Evolutionary conservation across 2,329 filamentous ascomycete genomes (phyloP).

Genomic region (Paecilomyces dactylethromorphus): DNA sequence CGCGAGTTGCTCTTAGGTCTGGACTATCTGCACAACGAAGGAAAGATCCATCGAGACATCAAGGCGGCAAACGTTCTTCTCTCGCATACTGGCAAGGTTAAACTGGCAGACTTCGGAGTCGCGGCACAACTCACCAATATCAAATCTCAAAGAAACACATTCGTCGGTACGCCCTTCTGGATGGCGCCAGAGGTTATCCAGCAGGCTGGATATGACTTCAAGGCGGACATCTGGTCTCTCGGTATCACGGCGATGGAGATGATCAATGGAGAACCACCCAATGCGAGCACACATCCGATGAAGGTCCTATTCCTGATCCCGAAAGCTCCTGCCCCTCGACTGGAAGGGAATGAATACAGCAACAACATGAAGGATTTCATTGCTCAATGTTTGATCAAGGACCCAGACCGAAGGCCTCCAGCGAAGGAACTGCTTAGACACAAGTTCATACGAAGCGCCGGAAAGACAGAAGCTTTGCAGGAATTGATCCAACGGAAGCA

Average conservation of each 20-base stretch:
- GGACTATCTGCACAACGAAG: slow-evolving; percentile 87
- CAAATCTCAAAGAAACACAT: slow-evolving; percentile 94
- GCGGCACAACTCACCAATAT: slow-evolving; percentile 95
- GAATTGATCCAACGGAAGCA: slow-evolving; percentile 78
- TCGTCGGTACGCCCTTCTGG: slow-evolving; percentile 96
- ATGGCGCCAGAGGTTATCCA: slow-evolving; percentile 95
- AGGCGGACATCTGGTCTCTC: slow-evolving; percentile 88
- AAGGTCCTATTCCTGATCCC: slow-evolving; percentile 89
- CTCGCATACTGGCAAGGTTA: slow-evolving; percentile 84
- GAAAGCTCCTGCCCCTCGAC: slow-evolving; percentile 73
- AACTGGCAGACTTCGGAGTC: slow-evolving; percentile 94
- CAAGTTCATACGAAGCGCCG: slow-evolving; percentile 78
- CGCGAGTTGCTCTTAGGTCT: slow-evolving; percentile 83
- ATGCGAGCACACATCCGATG: slow-evolving; percentile 83
- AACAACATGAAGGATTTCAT: slow-evolving; percentile 93
- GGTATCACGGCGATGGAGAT: slow-evolving; percentile 90
- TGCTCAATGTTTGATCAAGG: slow-evolving; percentile 82
- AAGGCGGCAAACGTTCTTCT: slow-evolving; percentile 95
- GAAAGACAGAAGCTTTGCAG: slow-evolving; percentile 80
- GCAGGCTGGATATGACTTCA: slow-evolving; percentile 76
- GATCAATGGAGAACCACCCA: slow-evolving; percentile 80
- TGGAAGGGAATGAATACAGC: slow-evolving; percentile 76
- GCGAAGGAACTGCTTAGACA: slow-evolving; percentile 85
- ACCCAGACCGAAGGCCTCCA: slow-evolving; percentile 74
- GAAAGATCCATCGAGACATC: slow-evolving; percentile 94